phyloP scores from a whole-genome alignment of 176 grass and related monocot genomes.

The Triticum aestivum region IWGSC_CS_RefSeq_v2.1 NC_057797.1:682565438-682565937 shows the following conservation, averaged over 20 bases:
- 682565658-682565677: constrained; percentile 58
- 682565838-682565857: constrained; percentile 66
- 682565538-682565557: constrained; percentile 55
- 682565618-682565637: constrained; percentile 34
- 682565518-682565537: constrained; percentile 74
- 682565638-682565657: constrained; percentile 40
- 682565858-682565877: constrained; percentile 58
- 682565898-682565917: constrained; percentile 53
- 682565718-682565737: constrained; percentile 69
- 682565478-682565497: constrained; percentile 81
- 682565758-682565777: constrained; percentile 76
- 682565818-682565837: constrained; percentile 53
- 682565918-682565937: background rate
- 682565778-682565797: constrained; percentile 87
- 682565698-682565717: constrained; percentile 33
- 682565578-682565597: constrained; percentile 27
- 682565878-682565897: constrained; percentile 70
- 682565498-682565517: constrained; percentile 62
- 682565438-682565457: constrained; percentile 45
- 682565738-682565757: constrained; percentile 62
- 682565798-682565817: constrained; percentile 72
- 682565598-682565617: constrained; percentile 38
- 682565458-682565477: constrained; percentile 77
- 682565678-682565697: constrained; percentile 26
- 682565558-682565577: constrained; percentile 56